Evolutionary conservation across 805 yeast genomes (phyloP).

Genomic region (Ogataea ramenticola): DNA sequence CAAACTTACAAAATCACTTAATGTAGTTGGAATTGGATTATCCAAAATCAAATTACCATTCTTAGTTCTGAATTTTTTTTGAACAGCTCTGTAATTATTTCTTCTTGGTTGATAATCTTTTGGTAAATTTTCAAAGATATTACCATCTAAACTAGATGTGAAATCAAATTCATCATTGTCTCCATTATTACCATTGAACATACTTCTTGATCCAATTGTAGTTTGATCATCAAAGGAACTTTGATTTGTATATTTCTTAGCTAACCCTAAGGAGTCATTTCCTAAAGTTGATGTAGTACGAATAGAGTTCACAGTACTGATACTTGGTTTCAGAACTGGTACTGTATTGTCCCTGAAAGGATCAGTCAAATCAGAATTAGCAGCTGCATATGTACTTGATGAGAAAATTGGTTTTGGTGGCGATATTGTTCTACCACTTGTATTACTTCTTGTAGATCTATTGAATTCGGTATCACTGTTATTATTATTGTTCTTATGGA

Average conservation of each 20-base stretch:
- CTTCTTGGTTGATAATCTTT: slow-evolving; percentile 30
- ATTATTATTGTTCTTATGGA: slow-evolving; percentile 4
- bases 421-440: slow-evolving; percentile 39
- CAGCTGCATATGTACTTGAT: slow-evolving; percentile 57
- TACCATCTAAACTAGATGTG: slow-evolving; percentile 21
- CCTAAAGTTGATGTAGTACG: not conserved
- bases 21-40: slow-evolving; percentile 88
- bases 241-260: slow-evolving; percentile 1
- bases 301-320: not conserved
- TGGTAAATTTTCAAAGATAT: slow-evolving; percentile 24
- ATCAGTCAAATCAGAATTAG: slow-evolving; percentile 26
- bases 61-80: slow-evolving; percentile 66
- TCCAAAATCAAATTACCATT: slow-evolving; percentile 83
- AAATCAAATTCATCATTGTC: slow-evolving; percentile 12
- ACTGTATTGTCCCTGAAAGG: slow-evolving; percentile 15
- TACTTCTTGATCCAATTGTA: slow-evolving; percentile 6
- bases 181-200: no score
- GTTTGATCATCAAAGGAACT: slow-evolving; percentile 16
- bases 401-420: slow-evolving; percentile 64
- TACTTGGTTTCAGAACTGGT: slow-evolving; percentile 16
- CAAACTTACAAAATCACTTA: slow-evolving; percentile 76
- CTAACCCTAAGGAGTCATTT: slow-evolving; percentile 1
- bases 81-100: slow-evolving; percentile 25
- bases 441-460: slow-evolving; percentile 27
- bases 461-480: slow-evolving; percentile 19